Percentiles rank a stretch among this genome's conserved stretches.
Evolutionary conservation across 306 rosid species (phyloP).

Genomic region (Cucumis melo): DNA sequence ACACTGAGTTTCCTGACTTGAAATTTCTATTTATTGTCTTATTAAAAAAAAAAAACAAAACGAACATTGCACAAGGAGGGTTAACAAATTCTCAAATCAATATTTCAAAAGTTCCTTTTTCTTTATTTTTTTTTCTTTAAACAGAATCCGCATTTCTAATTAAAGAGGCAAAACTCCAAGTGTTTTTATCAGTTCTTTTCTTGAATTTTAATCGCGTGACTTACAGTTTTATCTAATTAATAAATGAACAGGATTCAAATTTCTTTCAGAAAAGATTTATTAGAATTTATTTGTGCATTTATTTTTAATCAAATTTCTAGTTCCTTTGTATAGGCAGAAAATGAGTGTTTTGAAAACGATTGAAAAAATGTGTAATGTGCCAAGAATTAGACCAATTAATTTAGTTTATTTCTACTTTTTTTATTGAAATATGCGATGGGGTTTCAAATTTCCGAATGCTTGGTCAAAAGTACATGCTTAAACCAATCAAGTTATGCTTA

Average conservation of each 20-base stretch:
- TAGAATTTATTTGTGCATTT: background rate
- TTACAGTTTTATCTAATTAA: background rate
- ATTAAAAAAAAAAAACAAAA: background rate
- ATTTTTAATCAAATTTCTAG: background rate
- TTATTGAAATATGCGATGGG: background rate
- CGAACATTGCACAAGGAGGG: background rate
- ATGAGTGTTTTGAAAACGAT: background rate
- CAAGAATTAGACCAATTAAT: background rate
- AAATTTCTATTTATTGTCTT: background rate
- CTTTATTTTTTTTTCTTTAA: background rate
- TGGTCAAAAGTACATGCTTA: background rate
- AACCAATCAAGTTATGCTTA: background rate
- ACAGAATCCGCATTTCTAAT: background rate
- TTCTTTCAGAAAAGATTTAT: background rate
- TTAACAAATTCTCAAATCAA: background rate
- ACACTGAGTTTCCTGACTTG: background rate
- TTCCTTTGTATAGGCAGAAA: background rate
- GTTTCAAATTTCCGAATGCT: background rate
- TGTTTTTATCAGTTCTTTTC: background rate
- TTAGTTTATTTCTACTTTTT: background rate
- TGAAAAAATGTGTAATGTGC: background rate
- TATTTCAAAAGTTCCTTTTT: background rate
- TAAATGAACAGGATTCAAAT: background rate
- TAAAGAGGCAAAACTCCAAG: background rate
- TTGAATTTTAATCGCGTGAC: background rate